Evolutionary conservation across 352 stramenopile species (phyloP).

Genomic region (Phytophthora melonis): DNA sequence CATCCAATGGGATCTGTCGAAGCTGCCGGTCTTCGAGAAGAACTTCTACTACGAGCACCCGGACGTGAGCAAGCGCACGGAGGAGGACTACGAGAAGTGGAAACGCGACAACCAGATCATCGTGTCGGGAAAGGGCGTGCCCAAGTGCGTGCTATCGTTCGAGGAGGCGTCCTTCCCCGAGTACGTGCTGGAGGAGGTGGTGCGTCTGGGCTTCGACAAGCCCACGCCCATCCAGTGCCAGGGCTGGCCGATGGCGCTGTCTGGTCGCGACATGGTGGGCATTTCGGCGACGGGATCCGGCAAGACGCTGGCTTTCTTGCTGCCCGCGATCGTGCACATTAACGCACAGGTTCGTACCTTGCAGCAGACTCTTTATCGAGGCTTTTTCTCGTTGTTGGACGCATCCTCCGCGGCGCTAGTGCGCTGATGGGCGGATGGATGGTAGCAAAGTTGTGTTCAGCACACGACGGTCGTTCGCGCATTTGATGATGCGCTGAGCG

Average conservation of each 20-base stretch:
- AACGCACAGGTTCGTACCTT: conserved; percentile 97
- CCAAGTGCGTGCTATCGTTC: conserved; percentile 98
- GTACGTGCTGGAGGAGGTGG: conserved; percentile 98
- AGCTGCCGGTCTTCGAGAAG: conserved; percentile 98
- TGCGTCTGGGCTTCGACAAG: conserved; percentile 97
- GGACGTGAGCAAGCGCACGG: conserved; percentile 93
- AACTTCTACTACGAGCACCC: conserved; percentile 99
- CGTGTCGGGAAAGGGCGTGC: conserved; percentile 95
- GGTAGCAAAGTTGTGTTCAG: conserved; percentile 39
- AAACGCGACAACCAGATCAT: conserved; percentile 95
- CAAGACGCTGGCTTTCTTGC: conserved; percentile 98
- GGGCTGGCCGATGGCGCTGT: conserved; percentile 99
- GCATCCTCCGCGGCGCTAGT: conserved; percentile 28
- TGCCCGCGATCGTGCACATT: conserved; percentile 99
- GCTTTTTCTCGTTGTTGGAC: conserved; percentile 26
- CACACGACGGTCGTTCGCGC: conserved; percentile 37
- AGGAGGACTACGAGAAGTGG: conserved; percentile 93
- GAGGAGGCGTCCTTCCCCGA: conserved; percentile 95
- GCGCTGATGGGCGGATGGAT: conserved; percentile 29
- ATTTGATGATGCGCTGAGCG: conserved; percentile 27
- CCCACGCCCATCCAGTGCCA: conserved; percentile 95
- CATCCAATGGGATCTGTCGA: conserved; percentile 96
- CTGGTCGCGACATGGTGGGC: conserved; percentile 98
- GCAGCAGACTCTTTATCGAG: conserved; percentile 40
- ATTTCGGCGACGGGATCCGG: conserved; percentile 98